Conservation (phyloP, 2,329 filamentous ascomycete species). For the Trichoderma semiorbis region DNA sequence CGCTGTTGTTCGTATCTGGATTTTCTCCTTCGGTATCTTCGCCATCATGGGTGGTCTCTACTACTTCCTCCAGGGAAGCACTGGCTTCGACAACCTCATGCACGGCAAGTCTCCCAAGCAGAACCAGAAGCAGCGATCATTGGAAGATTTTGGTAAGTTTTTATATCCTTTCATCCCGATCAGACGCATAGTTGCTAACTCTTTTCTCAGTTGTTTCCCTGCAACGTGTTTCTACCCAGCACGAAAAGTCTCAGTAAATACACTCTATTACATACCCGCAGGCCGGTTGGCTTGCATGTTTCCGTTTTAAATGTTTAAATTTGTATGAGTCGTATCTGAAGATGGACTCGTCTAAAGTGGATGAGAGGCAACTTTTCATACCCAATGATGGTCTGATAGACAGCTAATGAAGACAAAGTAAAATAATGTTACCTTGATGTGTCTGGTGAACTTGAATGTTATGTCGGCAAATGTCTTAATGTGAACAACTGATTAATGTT, state of each 20-base stretch:
- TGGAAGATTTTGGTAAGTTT: slow-evolving; percentile 83
- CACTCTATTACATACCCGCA: slow-evolving; percentile 38
- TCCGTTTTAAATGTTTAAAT: slow-evolving; percentile 40
- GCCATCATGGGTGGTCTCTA: slow-evolving; percentile 71
- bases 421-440: slow-evolving; percentile 27
- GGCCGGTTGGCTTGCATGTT: slow-evolving; percentile 35
- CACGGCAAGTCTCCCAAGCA: slow-evolving; percentile 83
- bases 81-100: slow-evolving; percentile 87
- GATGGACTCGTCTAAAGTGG: slow-evolving; percentile 34
- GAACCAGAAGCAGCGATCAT: slow-evolving; percentile 75
- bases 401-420: slow-evolving; percentile 44
- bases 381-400: slow-evolving; percentile 38
- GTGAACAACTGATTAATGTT: not conserved
- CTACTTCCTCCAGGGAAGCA: slow-evolving; percentile 77
- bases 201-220: slow-evolving; percentile 68
- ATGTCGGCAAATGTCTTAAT: not conserved
- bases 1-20: slow-evolving; percentile 82
- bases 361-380: slow-evolving; percentile 37
- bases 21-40: slow-evolving; percentile 88
- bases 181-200: slow-evolving; percentile 47
- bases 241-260: slow-evolving; percentile 77
- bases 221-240: slow-evolving; percentile 86
- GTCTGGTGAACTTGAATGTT: slow-evolving; percentile 5
- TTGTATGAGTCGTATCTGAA: slow-evolving; percentile 37
- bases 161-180: not conserved